These are phyloP conservation scores for Pulveroboletus sp. DNA, from an alignment of 768 basidiomycete genomes.

Conservation along the genomic window DNA sequence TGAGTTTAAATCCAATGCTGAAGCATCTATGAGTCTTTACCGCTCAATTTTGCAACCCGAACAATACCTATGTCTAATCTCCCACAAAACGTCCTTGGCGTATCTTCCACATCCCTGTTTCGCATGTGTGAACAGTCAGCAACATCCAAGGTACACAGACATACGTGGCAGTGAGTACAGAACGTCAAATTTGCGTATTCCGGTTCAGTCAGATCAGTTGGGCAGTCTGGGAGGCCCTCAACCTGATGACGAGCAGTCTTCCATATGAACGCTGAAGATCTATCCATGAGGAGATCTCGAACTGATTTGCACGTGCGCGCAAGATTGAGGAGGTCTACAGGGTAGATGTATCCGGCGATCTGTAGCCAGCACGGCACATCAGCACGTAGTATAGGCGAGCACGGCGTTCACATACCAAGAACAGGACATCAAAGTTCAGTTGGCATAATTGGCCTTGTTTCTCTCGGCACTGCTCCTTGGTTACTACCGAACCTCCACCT, in stretches of 20 bases:
- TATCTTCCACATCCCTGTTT: neutral
- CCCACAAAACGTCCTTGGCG: neutral
- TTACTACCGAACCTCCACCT: no score
- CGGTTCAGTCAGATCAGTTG: conserved; percentile 40
- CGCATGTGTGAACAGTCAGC: neutral
- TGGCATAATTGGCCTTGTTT: no score
- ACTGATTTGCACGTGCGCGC: conserved; percentile 37
- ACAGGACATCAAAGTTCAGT: no score
- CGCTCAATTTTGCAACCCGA: neutral
- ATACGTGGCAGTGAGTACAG: conserved; percentile 15
- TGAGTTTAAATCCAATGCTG: neutral
- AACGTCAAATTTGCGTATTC: conserved; percentile 41
- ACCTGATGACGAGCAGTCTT: conserved; percentile 24
- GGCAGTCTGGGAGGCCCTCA: conserved; percentile 38
- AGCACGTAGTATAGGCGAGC: no score
- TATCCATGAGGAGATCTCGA: conserved; percentile 32
- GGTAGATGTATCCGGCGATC: conserved; percentile 27
- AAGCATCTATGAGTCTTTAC: neutral
- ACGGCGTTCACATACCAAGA: no score
- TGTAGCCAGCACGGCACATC: no score
- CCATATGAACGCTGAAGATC: conserved; percentile 27
- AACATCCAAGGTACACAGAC: neutral
- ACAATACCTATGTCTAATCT: neutral
- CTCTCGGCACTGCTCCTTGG: no score
- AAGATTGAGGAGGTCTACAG: conserved; percentile 25